Evolutionary conservation across 495 filamentous ascomycete genomes (phyloP), one percentile per base, ranked within the genome.

Genomic region (Penicillium macrosclerotiorum): DNA sequence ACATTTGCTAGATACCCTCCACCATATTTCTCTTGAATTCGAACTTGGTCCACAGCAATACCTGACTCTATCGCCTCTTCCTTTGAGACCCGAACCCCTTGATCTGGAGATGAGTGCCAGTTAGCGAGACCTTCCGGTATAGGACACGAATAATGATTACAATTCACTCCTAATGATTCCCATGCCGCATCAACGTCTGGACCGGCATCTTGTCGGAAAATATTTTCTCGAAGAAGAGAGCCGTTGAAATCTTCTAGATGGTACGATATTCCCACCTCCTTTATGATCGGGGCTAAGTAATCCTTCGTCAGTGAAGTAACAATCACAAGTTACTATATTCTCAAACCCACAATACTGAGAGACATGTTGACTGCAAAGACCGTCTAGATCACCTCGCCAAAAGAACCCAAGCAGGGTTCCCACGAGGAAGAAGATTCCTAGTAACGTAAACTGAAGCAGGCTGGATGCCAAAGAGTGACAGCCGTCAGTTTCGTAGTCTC

Each of bases 161-260:
- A 80, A 32, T 79, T 66, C 0, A 73, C 62, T 3, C 80, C 80
- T 0, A 83, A 51, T 2, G 75, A 65, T 24, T 69, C 67, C 79
- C 80, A 83, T 3, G 78, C 79, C 2, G 69, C 76, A 52, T 83
- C 80, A 2, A 81, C 76, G 42, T 78, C 76, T 0, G 75, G 74
- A 13, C 72, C 65, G 0, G 73, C 75, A 27, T 65, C 46, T 39
- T 72, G 65, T 9, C 79, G 74, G 52, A 72, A 83, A 18, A 73
- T 61, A 34, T 77, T 76, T 39, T 78, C 69, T 14, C 78, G 68
- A 16, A 81, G 26, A 3, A 81, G 66, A 0, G 74, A 73, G 13
- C 78, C 77, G 51, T 80, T 78, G 55, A 74, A 78, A 3, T 34
- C 42, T 14, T 69, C 49, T 0, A 49, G 42, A 8, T 46, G 42